phyloP scores from a whole-genome alignment of 208 protist species.

The Trypanosoma theileri region DNA sequence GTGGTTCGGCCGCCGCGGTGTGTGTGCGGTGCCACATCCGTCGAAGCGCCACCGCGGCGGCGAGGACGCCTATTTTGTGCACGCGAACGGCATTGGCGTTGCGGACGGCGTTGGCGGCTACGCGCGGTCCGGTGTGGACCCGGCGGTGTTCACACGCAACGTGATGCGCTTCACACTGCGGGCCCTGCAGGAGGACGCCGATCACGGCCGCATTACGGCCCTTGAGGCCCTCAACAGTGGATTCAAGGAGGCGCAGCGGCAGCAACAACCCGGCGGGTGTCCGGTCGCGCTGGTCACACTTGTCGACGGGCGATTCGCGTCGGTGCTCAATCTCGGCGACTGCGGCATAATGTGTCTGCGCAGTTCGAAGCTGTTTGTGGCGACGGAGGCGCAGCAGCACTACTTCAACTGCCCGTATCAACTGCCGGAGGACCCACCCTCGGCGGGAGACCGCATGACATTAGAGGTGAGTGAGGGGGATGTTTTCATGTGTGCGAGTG shows the following conservation, averaged over 20 bases:
- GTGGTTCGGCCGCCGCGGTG: conserved; percentile 62
- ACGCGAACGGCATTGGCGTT: conserved; percentile 72
- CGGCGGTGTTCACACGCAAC: conserved; percentile 75
- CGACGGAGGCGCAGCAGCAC: conserved; percentile 74
- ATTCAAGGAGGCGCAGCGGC: conserved; percentile 42
- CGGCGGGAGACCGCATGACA: conserved; percentile 52
- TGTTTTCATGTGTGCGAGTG: conserved; percentile 74
- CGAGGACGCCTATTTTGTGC: conserved; percentile 82
- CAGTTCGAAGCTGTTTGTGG: conserved; percentile 59
- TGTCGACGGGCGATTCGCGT: conserved; percentile 50
- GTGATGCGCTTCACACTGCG: conserved; percentile 70
- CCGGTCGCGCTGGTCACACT: conserved; percentile 72
- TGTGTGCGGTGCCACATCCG: conserved; percentile 74
- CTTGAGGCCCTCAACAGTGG: conserved; percentile 64
- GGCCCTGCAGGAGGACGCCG: conserved; percentile 34
- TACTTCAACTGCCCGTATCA: conserved; percentile 88
- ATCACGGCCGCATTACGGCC: conserved; percentile 33
- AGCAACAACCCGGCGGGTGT: conserved; percentile 58
- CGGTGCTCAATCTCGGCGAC: conserved; percentile 87
- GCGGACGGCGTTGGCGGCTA: conserved; percentile 87
- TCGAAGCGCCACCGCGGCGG: conserved; percentile 74
- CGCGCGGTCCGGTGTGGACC: conserved; percentile 66
- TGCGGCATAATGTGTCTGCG: conserved; percentile 76
- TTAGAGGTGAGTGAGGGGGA: conserved; percentile 68
- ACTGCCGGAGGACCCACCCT: conserved; percentile 76